Conservation (phyloP, 768 basidiomycete genomes). For the Pulveroboletus sp. region DNA sequence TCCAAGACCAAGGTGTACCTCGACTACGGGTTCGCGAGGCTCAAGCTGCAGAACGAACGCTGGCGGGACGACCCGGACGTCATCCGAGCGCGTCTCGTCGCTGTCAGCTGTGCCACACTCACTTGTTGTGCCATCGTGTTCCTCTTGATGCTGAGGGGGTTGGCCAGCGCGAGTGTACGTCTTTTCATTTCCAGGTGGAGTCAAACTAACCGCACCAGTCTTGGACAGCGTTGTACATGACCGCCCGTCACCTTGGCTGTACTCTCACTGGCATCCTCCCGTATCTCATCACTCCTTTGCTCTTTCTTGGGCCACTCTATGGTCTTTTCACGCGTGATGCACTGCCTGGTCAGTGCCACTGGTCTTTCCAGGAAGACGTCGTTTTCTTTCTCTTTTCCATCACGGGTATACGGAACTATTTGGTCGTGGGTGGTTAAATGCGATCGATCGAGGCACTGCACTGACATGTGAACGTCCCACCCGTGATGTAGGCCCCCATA, state of each 20-base stretch:
- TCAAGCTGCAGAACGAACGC: slow-evolving; percentile 40
- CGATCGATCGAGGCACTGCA: not conserved
- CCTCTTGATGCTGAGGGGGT: slow-evolving; percentile 34
- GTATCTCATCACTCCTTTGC: slow-evolving; percentile 65
- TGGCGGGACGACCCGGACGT: slow-evolving; percentile 85
- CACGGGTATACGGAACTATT: slow-evolving; percentile 70
- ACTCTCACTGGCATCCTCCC: slow-evolving; percentile 35
- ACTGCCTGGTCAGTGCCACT: slow-evolving; percentile 56
- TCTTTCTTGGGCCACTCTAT: slow-evolving; percentile 80
- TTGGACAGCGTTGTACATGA: slow-evolving; percentile 25
- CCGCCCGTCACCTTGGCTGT: slow-evolving; percentile 43
- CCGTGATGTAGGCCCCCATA: slow-evolving; percentile 63
- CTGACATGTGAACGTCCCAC: not conserved
- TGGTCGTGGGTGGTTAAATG: slow-evolving; percentile 35
- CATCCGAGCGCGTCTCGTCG: slow-evolving; percentile 73
- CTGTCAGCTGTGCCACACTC: slow-evolving; percentile 62
- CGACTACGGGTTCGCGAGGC: slow-evolving; percentile 28
- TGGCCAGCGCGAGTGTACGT: slow-evolving; percentile 19
- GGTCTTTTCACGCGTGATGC: slow-evolving; percentile 41
- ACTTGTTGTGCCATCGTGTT: slow-evolving; percentile 54
- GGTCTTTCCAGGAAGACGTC: slow-evolving; percentile 43
- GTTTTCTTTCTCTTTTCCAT: slow-evolving; percentile 44
- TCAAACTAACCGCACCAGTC: slow-evolving; percentile 13
- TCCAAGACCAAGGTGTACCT: slow-evolving; percentile 28
- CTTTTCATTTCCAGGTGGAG: not conserved